Evolutionary conservation across 1,284 basidiomycete genomes (phyloP), one percentile per base, ranked within the genome.

Genomic region (Puccinia novopanici): DNA sequence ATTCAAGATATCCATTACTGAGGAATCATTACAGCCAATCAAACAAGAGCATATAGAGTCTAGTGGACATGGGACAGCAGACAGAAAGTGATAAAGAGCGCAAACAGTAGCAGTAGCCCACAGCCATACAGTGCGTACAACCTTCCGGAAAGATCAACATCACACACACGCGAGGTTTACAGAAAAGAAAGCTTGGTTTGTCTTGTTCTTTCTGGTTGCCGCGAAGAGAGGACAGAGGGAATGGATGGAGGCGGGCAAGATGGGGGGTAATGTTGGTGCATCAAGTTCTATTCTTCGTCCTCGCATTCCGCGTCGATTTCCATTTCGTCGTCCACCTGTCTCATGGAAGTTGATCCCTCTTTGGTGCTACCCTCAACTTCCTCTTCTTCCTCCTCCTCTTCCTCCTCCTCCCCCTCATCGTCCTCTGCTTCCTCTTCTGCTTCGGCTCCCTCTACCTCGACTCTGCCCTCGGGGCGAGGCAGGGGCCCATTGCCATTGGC

Each of bases 321-420:
- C 67, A 68, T 68, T 27, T 68, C 67, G n/a, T 75, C 70, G 2
- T 72, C 70, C 12, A 54, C 34, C 5, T 48, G 34, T 52, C 70
- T 54, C 27, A 52, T 52, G 10, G 48, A 72, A 4, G 70, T 55
- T 37, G 70, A 72, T 37, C 70, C 70, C 2, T 54, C 61, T 17
- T 77, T 63, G 22, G 27, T 24, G 34, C 63, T 63, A 55, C 61
- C 75, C 24, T 77, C 75, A n/a, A n/a, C n/a, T 24, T 82, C 82
- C 15, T 81, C 75, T 37, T 68, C 75, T 68, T 57, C 68, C 55
- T 81, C 61, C 74, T 78, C 68, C 42, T 78, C 45, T 54, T 81
- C 65, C 55, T 80, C 71, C 76, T 82, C 68, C 73, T 72, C 71
- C 30, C 67, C 73, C 30, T 75, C 52, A n/a, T 77, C 73, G 34